phyloP scores from a whole-genome alignment of 495 filamentous ascomycete species.

The Daldinia decipiens region DNA sequence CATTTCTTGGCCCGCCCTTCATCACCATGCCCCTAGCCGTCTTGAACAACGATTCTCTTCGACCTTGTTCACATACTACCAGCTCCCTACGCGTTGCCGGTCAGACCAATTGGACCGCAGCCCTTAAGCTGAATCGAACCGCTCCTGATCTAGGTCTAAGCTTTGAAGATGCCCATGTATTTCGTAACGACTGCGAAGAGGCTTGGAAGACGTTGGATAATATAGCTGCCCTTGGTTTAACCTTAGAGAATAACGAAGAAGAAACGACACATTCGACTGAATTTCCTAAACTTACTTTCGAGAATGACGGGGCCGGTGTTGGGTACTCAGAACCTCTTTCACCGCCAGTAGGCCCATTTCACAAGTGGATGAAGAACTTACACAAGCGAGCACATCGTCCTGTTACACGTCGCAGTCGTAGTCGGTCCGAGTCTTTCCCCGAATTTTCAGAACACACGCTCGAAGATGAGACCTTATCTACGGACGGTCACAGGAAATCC shows the following conservation, averaged over 20 bases:
- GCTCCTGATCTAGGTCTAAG: conserved; percentile 42
- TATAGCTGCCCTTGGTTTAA: conserved; percentile 51
- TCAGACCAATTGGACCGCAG: conserved; percentile 49
- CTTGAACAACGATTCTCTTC: conserved; percentile 39
- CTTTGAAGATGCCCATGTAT: conserved; percentile 40
- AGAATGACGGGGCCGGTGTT: conserved; percentile 20
- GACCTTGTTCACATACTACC: conserved; percentile 47
- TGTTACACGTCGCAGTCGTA: conserved; percentile 37
- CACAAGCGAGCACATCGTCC: conserved; percentile 60
- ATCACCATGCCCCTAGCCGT: conserved; percentile 49
- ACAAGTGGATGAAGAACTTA: conserved; percentile 68
- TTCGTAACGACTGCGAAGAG: conserved; percentile 36
- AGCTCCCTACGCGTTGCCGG: conserved; percentile 48
- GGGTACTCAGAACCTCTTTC: conserved; percentile 25
- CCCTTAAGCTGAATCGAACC: conserved; percentile 47
- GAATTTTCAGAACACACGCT: conserved; percentile 55
- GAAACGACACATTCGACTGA: conserved; percentile 42
- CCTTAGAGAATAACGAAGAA: conserved; percentile 50
- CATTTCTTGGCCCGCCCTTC: conserved; percentile 52
- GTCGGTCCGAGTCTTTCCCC: conserved; percentile 59
- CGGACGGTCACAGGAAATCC: conserved; percentile 62
- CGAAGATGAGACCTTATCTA: conserved; percentile 41
- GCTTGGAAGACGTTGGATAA: conserved; percentile 57
- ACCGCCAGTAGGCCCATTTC: conserved; percentile 56
- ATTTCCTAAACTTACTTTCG: conserved; percentile 43